Evolutionary conservation across 2,329 filamentous ascomycete species (phyloP), one percentile per base, ranked within the genome.

Genomic region (Alternaria tenuissima): DNA sequence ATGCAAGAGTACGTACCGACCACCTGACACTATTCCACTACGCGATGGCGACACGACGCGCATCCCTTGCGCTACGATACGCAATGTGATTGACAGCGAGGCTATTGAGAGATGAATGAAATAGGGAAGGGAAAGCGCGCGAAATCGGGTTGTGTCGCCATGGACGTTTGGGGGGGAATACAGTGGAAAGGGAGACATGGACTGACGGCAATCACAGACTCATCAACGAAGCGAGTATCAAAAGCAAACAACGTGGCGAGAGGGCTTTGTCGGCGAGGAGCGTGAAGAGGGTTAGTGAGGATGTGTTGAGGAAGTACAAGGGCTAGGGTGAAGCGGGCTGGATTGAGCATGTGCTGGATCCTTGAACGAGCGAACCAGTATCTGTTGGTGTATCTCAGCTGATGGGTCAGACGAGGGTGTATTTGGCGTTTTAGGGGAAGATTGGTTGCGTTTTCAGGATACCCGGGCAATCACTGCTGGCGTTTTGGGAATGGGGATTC

Each of bases 201-300:
- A 5, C 55, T 55, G 26, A 57, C 51, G 14, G 16, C 32, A 38
- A 4, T 5, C 1, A 6, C n/a, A 94, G 91, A 43, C 82, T 96
- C 53, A 86, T 96, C 77, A 92, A 91, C 67, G 92, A 95, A 80
- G 90, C 92, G 0, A 85, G 87, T 2, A 94, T 94, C 63, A 87
- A 89, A 70, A 88, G 91, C 51, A 93, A 91, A 72, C 87, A 89
- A 75, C 83, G 87, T 12, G 90, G 91, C 22, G 92, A 95, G 74
- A 87, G 88, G 68, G 86, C 86, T 5, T 83, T 96, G 58, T 90
- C 89, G n/a, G 89, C 90, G 3, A 88, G 88, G 71, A 91, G 89
- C 63, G 86, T 96, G 49, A 88, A 88, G 76, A 94, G 91, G 76
- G 91, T 91, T 47, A 91, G 91, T 3, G 87, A 90, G 77, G 91